Conservation (phyloP, 2,329 filamentous ascomycete genomes). For the Didymosphaeria variabile region DNA sequence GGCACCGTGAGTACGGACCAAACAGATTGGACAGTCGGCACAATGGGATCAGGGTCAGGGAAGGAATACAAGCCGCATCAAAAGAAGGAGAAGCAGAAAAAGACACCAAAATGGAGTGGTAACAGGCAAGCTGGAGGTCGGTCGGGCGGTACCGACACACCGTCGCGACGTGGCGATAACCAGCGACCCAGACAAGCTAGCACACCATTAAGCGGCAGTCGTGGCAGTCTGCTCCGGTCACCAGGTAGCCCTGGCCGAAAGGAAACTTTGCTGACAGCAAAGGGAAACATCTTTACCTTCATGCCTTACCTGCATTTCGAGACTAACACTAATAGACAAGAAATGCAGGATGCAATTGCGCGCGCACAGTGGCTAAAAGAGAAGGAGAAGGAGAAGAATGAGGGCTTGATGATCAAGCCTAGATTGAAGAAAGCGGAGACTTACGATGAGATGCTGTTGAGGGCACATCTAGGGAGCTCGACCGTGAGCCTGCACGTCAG, state of each 20-base stretch:
- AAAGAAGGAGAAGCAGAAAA: conserved; percentile 44
- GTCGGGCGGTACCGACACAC: conserved; percentile 41
- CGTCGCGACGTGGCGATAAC: conserved; percentile 33
- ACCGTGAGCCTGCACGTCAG: conserved; percentile 65
- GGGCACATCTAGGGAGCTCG: conserved; percentile 58
- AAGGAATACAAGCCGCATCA: conserved; percentile 39
- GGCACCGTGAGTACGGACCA: conserved; percentile 34
- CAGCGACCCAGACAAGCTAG: conserved; percentile 32
- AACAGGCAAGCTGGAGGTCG: conserved; percentile 31
- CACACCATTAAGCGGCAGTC: conserved; percentile 36
- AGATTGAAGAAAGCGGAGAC: conserved; percentile 35
- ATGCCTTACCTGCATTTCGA: conserved; percentile 75
- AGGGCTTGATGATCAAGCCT: conserved; percentile 29
- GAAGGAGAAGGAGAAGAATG: conserved; percentile 26
- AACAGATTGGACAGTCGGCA: conserved; percentile 46
- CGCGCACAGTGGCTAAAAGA: conserved; percentile 41
- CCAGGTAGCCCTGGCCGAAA: conserved; percentile 49
- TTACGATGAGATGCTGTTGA: conserved; percentile 58
- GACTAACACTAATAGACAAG: conserved; percentile 62
- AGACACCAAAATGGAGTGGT: conserved; percentile 40
- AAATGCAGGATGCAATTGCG: conserved; percentile 66
- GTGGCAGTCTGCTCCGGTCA: conserved; percentile 38
- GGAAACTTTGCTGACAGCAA: conserved; percentile 41
- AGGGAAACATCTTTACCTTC: conserved; percentile 56
- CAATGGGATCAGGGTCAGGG: conserved; percentile 28